Evolutionary conservation across 306 rosid species (phyloP), one percentile per base, ranked within the genome.

Genomic region (Betula pendula): DNA sequence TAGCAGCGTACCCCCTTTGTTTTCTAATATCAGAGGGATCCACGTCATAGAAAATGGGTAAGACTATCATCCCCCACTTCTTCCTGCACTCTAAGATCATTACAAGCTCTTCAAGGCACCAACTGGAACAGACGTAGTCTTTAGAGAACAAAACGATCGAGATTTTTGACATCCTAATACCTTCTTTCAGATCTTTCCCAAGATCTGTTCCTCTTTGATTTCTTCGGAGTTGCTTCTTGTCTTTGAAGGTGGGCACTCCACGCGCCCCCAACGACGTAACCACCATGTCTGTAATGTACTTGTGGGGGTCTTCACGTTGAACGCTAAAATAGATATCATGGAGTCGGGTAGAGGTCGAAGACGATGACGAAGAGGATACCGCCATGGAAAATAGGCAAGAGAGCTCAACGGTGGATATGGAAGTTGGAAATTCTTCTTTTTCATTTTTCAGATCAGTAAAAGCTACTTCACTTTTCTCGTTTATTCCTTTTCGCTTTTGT

Each of bases 51-150:
- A 66, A 76, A 15, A 76, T 70, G 13, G 81, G 81, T 75, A 73
- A 55, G 10, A 73, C 69, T 11, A 73, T 56, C 53, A 56, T 24
- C 25, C 69, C 77, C 77, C 77, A 56, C 29, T 8, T 56, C 15
- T n/a, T n/a, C 67, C 81, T 44, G 20, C 27, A 40, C 68, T 33
- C 38, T 29, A 77, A 31, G 0, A 77, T 77, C 12, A 10, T 27
- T 25, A 31, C 71, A 47, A 77, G 81, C 33, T 77, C 81, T 47
- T 70, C 70, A 35, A 76, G 79, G 56, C 79, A 65, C 79, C 79
- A 76, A 8, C 13, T 56, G 7, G 81, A 55, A 1, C 2, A 58
- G 35, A 73, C 56, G 5, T 73, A 73, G 4, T 56, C 53, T 58
- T 56, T 56, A 2, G 77, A 55, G 11, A 73, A 29, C 38, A 73